These are phyloP conservation scores for Lasiodiplodia hormozganensis DNA, from an alignment of 2,329 filamentous ascomycete species.

Conservation along the genomic window DNA sequence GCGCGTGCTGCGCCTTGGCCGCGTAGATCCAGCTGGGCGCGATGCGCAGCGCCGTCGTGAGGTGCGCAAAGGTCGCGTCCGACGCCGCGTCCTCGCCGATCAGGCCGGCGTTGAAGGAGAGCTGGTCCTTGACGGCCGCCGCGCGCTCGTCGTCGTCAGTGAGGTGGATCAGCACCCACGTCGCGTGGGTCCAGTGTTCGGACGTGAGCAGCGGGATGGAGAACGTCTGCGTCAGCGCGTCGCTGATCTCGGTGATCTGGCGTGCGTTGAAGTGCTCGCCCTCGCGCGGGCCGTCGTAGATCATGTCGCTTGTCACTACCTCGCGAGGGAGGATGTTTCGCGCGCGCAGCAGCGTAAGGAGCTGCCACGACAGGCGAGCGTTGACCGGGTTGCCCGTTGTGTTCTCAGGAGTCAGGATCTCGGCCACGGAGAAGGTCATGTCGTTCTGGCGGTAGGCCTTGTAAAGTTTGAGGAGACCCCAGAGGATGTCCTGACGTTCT, in stretches of 20 bases:
- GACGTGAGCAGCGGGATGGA: constrained; percentile 44
- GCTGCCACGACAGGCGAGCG: constrained; percentile 81
- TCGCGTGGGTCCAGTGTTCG: constrained; percentile 55
- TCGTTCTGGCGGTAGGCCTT: constrained; percentile 60
- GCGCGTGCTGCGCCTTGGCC: constrained; percentile 83
- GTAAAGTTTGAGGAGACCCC: constrained; percentile 85
- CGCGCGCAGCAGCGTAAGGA: constrained; percentile 65
- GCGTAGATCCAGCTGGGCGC: constrained; percentile 84
- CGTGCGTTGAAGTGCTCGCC: constrained; percentile 30
- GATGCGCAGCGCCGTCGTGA: constrained; percentile 50
- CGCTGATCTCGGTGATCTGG: constrained; percentile 45
- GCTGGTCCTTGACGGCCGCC: constrained; percentile 18
- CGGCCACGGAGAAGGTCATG: constrained; percentile 62
- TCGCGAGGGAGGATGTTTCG: constrained; percentile 30
- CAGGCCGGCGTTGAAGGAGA: constrained; percentile 24
- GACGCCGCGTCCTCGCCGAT: constrained; percentile 26
- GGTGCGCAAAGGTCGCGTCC: constrained; percentile 16
- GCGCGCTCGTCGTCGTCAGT: constrained; percentile 66
- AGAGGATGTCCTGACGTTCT: constrained; percentile 77
- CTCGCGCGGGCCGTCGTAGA: constrained; percentile 31
- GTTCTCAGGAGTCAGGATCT: constrained; percentile 77
- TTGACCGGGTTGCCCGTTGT: constrained; percentile 77
- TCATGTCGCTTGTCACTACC: constrained; percentile 39
- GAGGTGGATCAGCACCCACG: constrained; percentile 82
- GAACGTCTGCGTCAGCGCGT: constrained; percentile 63